Percentiles rank a stretch among this genome's conserved stretches.
phyloP scores from a whole-genome alignment of 768 basidiomycete genomes.

The Chalciporus pseudorubinellus region DNA sequence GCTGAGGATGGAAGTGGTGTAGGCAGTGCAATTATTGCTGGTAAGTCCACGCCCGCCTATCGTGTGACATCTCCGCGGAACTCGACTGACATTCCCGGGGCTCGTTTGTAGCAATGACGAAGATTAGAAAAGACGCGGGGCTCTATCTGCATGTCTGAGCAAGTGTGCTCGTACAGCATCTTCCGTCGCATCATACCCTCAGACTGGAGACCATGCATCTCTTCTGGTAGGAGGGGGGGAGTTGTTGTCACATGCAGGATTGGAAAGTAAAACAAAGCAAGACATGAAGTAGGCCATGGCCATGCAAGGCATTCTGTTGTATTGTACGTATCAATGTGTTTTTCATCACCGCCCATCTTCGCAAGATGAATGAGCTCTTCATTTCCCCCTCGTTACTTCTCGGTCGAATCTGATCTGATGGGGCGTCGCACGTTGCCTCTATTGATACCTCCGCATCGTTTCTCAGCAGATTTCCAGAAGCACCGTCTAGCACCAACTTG shows the following conservation, averaged over 20 bases:
- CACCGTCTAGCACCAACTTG: neutral
- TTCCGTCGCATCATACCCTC: neutral
- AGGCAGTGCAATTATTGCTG: conserved; percentile 94
- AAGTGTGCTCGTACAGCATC: neutral
- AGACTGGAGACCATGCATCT: neutral
- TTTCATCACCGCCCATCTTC: neutral
- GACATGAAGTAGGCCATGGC: neutral
- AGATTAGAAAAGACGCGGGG: conserved; percentile 69
- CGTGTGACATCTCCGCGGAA: neutral
- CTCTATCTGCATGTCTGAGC: conserved; percentile 49
- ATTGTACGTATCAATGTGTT: conserved; percentile 5
- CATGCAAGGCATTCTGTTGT: conserved; percentile 10
- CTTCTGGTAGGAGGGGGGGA: neutral
- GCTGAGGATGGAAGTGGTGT: conserved; percentile 72
- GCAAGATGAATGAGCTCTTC: neutral
- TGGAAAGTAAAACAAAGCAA: neutral
- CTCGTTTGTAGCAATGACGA: conserved; percentile 75
- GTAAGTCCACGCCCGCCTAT: conserved; percentile 35
- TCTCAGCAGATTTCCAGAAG: conserved; percentile 2
- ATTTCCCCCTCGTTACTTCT: too few relatives aligned
- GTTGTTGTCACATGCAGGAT: conserved; percentile 2
- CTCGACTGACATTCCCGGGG: neutral
- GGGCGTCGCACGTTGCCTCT: too few relatives aligned
- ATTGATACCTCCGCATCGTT: too few relatives aligned
- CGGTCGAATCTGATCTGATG: too few relatives aligned